Conservation (phyloP, 2,329 filamentous ascomycete species). For the Ilyonectria robusta region DNA sequence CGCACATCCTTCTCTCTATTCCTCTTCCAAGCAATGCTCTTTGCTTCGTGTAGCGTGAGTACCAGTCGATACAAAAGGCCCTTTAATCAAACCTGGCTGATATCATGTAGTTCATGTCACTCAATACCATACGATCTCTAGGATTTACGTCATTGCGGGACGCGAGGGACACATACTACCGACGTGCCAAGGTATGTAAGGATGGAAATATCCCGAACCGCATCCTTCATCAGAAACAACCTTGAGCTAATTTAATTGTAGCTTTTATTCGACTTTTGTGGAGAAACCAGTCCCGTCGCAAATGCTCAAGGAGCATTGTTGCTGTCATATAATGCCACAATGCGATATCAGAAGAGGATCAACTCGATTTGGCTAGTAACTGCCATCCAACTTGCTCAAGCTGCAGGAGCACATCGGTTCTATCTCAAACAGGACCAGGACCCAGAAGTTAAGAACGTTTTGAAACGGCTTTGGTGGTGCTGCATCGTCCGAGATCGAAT, state of each 20-base stretch:
- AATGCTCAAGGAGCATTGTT: constrained; percentile 30
- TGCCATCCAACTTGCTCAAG: constrained; percentile 32
- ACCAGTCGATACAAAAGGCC: neutral
- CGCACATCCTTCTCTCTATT: constrained; percentile 22
- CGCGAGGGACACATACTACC: constrained; percentile 33
- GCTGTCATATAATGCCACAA: constrained; percentile 29
- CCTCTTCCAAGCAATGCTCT: constrained; percentile 35
- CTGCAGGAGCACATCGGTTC: constrained; percentile 28
- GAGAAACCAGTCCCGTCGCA: constrained; percentile 19
- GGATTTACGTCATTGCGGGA: constrained; percentile 27
- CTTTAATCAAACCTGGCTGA: neutral
- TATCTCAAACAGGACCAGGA: constrained; percentile 4
- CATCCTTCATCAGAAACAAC: neutral
- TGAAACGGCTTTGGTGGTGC: constrained; percentile 39
- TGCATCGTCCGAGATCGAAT: constrained; percentile 38
- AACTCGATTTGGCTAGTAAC: constrained; percentile 36
- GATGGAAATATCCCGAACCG: neutral
- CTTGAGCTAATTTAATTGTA: constrained; percentile 1
- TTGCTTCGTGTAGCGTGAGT: constrained; percentile 32
- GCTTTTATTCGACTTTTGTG: constrained; percentile 33
- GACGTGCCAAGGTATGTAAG: constrained; percentile 24
- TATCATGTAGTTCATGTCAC: constrained; percentile 20
- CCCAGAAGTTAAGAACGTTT: constrained; percentile 6
- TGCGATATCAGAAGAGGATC: constrained; percentile 26
- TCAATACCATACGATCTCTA: constrained; percentile 20